These are phyloP conservation scores for Conidiobolus incongruus DNA, from an alignment of 371 early-diverging fungal genomes.

Conservation along the genomic window DNA sequence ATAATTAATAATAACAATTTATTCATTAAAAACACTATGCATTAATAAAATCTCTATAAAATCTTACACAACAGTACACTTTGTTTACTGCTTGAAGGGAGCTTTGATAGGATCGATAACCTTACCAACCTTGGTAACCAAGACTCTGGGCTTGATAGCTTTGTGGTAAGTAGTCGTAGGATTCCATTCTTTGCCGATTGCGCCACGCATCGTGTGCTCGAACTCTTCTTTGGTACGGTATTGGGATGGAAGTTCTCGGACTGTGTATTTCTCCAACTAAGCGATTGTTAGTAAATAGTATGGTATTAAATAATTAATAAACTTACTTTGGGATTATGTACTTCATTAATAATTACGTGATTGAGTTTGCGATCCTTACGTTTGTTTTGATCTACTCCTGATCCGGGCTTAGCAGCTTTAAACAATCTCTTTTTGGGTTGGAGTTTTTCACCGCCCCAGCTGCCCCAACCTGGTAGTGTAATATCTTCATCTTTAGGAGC, in stretches of 20 bases:
- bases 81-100: too few relatives aligned
- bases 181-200: constrained; percentile 93
- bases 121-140: constrained; percentile 53
- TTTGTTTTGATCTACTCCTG: constrained; percentile 34
- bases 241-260: constrained; percentile 56
- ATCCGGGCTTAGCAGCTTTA: constrained; percentile 23
- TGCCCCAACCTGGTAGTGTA: constrained; percentile 84
- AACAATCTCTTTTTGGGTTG: constrained; percentile 23
- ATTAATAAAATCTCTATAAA: too few relatives aligned
- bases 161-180: constrained; percentile 42
- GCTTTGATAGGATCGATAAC: constrained; percentile 89
- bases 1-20: too few relatives aligned
- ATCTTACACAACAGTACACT: too few relatives aligned
- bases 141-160: constrained; percentile 52
- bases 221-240: constrained; percentile 70
- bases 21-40: too few relatives aligned
- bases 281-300: not conserved
- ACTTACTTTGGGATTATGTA: constrained; percentile 42
- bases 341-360: constrained; percentile 84
- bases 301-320: too few relatives aligned
- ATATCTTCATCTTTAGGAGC: constrained; percentile 51
- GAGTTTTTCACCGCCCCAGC: constrained; percentile 62
- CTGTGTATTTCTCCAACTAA: constrained; percentile 45
- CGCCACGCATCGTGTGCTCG: constrained; percentile 56
- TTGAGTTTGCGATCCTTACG: constrained; percentile 60